A percentile compares a stretch with the other conserved stretches of the same genome.
phyloP scores from a whole-genome alignment of 139 green algal species.

The Auxenochlorella pyrenoidosa region DNA sequence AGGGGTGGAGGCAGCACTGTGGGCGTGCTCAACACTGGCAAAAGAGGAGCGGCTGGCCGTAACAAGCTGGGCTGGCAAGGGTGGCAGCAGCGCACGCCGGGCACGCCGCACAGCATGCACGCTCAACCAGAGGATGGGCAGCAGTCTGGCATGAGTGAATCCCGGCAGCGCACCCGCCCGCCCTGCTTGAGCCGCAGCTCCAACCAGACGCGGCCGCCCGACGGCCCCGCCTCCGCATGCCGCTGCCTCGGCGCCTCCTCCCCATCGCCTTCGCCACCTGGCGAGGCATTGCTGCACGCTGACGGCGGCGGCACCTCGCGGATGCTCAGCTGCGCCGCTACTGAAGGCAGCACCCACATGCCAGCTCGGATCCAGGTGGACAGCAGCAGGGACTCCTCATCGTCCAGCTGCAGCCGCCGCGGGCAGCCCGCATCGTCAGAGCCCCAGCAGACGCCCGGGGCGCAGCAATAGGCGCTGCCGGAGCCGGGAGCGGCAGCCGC shows the following conservation, averaged over 20 bases:
- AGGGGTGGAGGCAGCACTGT: no score
- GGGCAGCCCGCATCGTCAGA: constrained; percentile 24
- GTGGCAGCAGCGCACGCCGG: background rate
- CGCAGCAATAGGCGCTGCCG: background rate
- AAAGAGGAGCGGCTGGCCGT: no score
- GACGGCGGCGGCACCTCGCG: background rate
- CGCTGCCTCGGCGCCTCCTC: background rate
- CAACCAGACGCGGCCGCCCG: background rate
- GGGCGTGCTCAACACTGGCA: no score
- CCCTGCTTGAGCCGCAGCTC: constrained; percentile 13
- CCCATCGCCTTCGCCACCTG: background rate
- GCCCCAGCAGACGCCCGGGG: constrained; percentile 1
- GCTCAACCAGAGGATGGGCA: background rate
- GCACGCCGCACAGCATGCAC: background rate
- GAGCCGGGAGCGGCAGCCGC: background rate
- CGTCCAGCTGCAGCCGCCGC: constrained; percentile 43
- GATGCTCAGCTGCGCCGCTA: constrained; percentile 3
- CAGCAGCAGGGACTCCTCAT: constrained; percentile 44
- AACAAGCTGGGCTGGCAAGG: background rate
- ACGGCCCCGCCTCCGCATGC: background rate
- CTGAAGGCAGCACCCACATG: constrained; percentile 36
- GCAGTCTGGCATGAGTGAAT: background rate
- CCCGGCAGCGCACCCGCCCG: background rate
- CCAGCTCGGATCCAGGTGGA: constrained; percentile 44
- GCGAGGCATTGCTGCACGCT: background rate